Percentiles rank a stretch among this genome's conserved stretches.
Conservation (phyloP, 345 rosid genomes). For the Cardamine chenopodiifolia region DNA sequence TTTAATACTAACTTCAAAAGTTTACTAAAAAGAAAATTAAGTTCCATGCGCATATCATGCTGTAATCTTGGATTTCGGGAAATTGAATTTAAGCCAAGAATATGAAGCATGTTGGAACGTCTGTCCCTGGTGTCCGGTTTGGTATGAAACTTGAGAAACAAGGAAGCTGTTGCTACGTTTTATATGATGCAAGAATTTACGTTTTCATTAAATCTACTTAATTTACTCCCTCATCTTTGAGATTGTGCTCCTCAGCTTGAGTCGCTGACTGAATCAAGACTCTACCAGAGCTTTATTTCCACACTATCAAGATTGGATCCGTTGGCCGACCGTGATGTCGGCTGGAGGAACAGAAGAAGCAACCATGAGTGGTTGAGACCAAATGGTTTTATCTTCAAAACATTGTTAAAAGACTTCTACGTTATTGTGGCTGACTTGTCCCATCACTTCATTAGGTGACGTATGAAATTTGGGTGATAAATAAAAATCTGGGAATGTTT, state of each 20-base stretch:
- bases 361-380: not conserved
- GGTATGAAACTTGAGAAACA: slow-evolving; percentile 10
- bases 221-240: not conserved
- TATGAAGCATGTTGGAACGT: no score
- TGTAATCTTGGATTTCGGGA: not conserved
- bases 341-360: not conserved
- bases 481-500: not conserved
- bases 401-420: not conserved
- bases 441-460: not conserved
- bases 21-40: not conserved
- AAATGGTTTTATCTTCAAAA: not conserved
- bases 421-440: not conserved
- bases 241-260: not conserved
- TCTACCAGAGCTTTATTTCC: not conserved
- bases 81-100: not conserved
- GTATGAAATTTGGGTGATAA: no score
- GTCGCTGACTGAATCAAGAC: not conserved
- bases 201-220: not conserved
- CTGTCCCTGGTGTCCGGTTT: no score
- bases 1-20: not conserved
- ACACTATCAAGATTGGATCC: not conserved
- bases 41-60: not conserved
- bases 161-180: not conserved
- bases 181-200: not conserved
- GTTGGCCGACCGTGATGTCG: not conserved